These are phyloP conservation scores for Teratosphaeria zuluensis DNA, from an alignment of 2,329 filamentous ascomycete genomes.

Conservation along the genomic window DNA sequence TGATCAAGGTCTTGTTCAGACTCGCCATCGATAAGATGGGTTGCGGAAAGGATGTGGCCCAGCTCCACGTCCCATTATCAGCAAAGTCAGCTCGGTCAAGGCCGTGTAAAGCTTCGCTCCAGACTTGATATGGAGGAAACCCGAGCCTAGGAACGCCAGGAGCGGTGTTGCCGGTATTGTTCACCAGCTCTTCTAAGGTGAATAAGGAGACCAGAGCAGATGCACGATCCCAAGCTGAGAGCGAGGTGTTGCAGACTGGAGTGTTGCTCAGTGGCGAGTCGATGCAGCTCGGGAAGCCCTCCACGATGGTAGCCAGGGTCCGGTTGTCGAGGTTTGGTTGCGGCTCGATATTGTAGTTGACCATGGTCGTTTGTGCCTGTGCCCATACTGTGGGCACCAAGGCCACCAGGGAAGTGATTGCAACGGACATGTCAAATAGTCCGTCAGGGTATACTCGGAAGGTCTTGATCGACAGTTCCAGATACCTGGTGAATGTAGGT, in stretches of 20 bases:
- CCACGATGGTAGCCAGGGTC: constrained; percentile 1
- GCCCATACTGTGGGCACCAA: neutral
- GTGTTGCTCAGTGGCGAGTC: constrained; percentile 40
- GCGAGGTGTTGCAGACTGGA: constrained; percentile 39
- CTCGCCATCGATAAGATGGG: constrained; percentile 51
- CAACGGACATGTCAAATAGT: neutral
- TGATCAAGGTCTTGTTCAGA: constrained; percentile 52
- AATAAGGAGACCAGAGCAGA: constrained; percentile 41
- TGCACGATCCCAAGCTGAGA: constrained; percentile 19
- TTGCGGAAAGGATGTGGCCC: constrained; percentile 54
- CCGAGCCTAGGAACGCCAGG: constrained; percentile 46
- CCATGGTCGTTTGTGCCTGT: neutral
- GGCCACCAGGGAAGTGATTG: neutral
- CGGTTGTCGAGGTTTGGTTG: constrained; percentile 3
- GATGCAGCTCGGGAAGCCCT: constrained; percentile 37
- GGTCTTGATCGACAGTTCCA: neutral
- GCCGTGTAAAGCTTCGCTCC: constrained; percentile 50
- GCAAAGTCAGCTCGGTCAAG: constrained; percentile 18
- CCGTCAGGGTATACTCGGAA: neutral
- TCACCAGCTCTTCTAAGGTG: constrained; percentile 45
- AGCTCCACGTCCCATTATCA: constrained; percentile 32
- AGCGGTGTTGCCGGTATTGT: constrained; percentile 37
- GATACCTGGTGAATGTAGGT: neutral
- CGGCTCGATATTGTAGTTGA: neutral
- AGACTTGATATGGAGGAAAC: constrained; percentile 47